These are phyloP conservation scores for Boletus edulis DNA, from an alignment of 768 basidiomycete genomes.

Conservation along the genomic window DNA sequence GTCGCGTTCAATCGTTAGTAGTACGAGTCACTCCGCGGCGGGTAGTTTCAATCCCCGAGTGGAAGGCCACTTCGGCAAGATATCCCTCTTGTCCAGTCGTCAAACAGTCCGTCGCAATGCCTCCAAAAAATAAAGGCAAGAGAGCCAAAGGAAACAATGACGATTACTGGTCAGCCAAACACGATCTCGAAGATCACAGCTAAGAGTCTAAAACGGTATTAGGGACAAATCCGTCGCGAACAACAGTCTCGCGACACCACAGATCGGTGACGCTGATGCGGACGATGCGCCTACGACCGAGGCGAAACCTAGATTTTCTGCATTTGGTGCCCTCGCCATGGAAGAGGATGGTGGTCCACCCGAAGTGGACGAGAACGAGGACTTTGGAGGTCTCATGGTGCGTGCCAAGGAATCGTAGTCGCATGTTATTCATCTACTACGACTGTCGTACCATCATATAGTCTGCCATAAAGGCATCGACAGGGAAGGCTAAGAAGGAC, in stretches of 20 bases:
- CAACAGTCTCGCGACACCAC: constrained; percentile 32
- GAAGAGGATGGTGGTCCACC: constrained; percentile 42
- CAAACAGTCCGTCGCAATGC: constrained; percentile 16
- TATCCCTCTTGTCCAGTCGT: not conserved
- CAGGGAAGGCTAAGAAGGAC: constrained; percentile 51
- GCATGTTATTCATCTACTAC: not conserved
- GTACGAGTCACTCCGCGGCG: constrained; percentile 8
- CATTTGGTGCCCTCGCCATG: constrained; percentile 46
- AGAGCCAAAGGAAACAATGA: constrained; percentile 82
- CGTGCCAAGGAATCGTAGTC: constrained; percentile 16
- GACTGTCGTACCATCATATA: constrained; percentile 23
- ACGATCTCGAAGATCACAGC: constrained; percentile 16
- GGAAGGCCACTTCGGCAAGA: constrained; percentile 15
- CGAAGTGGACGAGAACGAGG: constrained; percentile 56
- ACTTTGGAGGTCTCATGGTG: constrained; percentile 79
- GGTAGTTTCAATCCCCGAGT: constrained; percentile 13
- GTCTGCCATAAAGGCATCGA: constrained; percentile 63
- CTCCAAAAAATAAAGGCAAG: constrained; percentile 81
- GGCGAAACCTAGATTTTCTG: constrained; percentile 42
- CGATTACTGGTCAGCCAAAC: constrained; percentile 61
- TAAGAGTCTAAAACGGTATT: constrained; percentile 11
- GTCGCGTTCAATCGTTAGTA: not conserved
- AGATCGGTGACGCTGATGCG: constrained; percentile 39
- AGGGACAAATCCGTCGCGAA: constrained; percentile 60
- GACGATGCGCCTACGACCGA: constrained; percentile 36